phyloP scores from a whole-genome alignment of 2,329 filamentous ascomycete species.

The Fusarium lyarnte region DNA sequence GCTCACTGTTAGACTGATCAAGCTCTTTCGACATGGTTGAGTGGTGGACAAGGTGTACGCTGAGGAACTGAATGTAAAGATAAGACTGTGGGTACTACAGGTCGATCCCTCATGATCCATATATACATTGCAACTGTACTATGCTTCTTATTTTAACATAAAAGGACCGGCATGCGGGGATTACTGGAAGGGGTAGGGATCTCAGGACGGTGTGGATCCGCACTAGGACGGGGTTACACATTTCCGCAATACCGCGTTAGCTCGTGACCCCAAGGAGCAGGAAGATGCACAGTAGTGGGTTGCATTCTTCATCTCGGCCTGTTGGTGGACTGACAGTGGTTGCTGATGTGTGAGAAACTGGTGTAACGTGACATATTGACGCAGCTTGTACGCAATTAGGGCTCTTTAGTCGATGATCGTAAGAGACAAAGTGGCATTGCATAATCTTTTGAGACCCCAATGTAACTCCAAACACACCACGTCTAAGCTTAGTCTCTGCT shows the following conservation, averaged over 20 bases:
- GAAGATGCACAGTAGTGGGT: not conserved
- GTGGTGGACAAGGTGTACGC: no score
- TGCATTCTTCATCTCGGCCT: not conserved
- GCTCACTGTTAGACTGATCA: not conserved
- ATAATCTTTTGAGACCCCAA: not conserved
- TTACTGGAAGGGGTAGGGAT: not conserved
- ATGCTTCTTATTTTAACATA: not conserved
- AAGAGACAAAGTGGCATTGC: not conserved
- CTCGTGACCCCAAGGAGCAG: not conserved
- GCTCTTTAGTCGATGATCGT: not conserved
- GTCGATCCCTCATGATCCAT: not conserved
- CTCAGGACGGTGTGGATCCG: not conserved
- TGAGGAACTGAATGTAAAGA: not conserved
- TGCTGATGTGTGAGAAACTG: not conserved
- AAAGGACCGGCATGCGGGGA: not conserved
- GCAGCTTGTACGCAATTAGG: not conserved
- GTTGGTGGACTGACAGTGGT: not conserved
- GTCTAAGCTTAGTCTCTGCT: fast-evolving
- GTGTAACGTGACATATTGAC: not conserved
- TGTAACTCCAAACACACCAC: not conserved
- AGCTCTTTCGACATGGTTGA: not conserved
- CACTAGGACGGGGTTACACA: not conserved
- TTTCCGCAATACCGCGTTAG: not conserved
- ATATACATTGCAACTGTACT: not conserved
- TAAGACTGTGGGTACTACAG: not conserved